These are phyloP conservation scores for Sugiyamaella paludigena DNA, from an alignment of 1,139 yeast genomes.

Conservation along the genomic window DNA sequence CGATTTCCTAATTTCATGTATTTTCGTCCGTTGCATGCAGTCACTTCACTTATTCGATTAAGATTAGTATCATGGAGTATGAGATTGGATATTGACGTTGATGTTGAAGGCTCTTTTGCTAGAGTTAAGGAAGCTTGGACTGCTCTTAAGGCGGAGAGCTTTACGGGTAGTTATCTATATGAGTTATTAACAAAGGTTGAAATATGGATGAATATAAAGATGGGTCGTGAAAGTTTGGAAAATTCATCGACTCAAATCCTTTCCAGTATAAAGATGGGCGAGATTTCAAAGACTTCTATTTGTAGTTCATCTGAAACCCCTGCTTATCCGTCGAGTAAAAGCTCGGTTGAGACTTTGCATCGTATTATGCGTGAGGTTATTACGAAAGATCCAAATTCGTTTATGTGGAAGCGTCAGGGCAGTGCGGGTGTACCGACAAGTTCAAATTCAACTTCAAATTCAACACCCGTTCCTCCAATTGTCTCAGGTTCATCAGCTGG, in stretches of 20 bases:
- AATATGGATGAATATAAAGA: constrained; percentile 19
- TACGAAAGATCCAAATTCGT: constrained; percentile 3
- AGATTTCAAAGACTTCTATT: neutral
- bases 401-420: constrained; percentile 1
- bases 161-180: constrained; percentile 13
- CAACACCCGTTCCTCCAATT: neutral
- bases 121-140: constrained; percentile 19
- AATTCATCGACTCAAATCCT: neutral
- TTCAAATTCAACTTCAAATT: neutral
- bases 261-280: neutral
- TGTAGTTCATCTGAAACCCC: neutral
- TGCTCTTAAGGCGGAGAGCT: constrained; percentile 10
- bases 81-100: constrained; percentile 18
- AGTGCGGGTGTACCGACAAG: neutral
- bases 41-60: constrained; percentile 37
- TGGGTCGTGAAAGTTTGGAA: constrained; percentile 7
- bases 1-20: constrained; percentile 54
- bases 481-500: too few relatives aligned
- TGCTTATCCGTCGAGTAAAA: neutral
- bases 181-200: constrained; percentile 19
- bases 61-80: constrained; percentile 24
- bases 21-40: constrained; percentile 55
- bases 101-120: constrained; percentile 19
- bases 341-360: constrained; percentile 13
- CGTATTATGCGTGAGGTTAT: constrained; percentile 17